Base-by-base conservation (phyloP, 2,329 filamentous ascomycete species). In the Lithohypha guttulata region DNA sequence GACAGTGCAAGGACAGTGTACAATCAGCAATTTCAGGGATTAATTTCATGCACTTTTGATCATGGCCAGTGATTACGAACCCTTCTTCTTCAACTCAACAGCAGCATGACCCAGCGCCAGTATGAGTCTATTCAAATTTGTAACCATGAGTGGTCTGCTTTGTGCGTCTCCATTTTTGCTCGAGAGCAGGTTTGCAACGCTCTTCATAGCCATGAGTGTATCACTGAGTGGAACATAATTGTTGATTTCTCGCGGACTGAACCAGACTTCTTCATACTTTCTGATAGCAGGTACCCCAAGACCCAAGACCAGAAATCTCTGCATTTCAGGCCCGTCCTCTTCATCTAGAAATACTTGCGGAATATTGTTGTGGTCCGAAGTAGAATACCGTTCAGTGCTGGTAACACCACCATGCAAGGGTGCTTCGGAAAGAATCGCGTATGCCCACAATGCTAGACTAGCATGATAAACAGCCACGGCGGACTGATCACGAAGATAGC, bases 391-490 rank as follows among this genome's bases (percentile, higher is more conserved):
- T 65, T 57, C 19, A 8, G 19, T 32, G 13, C 15, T 25, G 6
- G 18, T 21, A 13, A 30, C 48, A n/a, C n/a, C n/a, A n/a, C n/a
- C n/a, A n/a, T n/a, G n/a, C n/a, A n/a, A n/a, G n/a, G n/a, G n/a
- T 59, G 34, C 39, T 45, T 39, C 59, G 59, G 61, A 65, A 4
- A 78, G 64, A 0, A 83, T 71, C 1, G 78, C 77, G 48, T 79
- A 82, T 0, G 72, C 71, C 81, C 81, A 85, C 27, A 84, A 61
- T 0, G 75, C 73, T 3, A 85, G 62, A 9, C 71, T 69, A 3
- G 77, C 78, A 53, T 84, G 79, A 52, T 83, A 81, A 0, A 83
- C 69, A 0, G 73, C 75, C 5, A 84, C 72, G 0, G 79, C 77
- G 45, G 75, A 73, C 53, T 84, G 83, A 45, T 79, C 75, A 29